phyloP scores from a whole-genome alignment of 352 stramenopile genomes.

The Blastocystis sp. region DNA sequence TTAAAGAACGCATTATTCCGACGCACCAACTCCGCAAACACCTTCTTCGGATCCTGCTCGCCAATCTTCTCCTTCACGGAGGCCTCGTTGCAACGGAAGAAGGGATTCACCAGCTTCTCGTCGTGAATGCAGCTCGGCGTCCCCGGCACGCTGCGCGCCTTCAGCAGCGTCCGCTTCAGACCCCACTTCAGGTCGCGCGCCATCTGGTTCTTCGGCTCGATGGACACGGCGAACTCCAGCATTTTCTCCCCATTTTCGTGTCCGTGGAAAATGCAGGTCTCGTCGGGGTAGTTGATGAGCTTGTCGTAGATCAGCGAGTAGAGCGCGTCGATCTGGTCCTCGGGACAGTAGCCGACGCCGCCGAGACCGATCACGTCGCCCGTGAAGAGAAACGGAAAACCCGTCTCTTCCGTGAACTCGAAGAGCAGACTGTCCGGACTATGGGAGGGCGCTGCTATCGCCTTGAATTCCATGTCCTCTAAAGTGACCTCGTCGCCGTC shows the following conservation, averaged over 20 bases:
- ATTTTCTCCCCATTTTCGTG: constrained; percentile 52
- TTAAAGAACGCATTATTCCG: constrained; percentile 19
- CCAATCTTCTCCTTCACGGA: not conserved
- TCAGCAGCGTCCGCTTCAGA: constrained; percentile 7
- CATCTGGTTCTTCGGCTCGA: constrained; percentile 1
- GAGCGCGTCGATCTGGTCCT: constrained; percentile 13
- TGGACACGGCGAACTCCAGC: constrained; percentile 11
- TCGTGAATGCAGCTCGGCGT: constrained; percentile 52
- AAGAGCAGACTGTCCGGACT: constrained; percentile 46
- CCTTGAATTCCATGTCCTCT: constrained; percentile 49
- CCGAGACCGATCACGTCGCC: constrained; percentile 31
- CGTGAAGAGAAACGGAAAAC: constrained; percentile 45
- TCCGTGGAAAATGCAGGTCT: constrained; percentile 52
- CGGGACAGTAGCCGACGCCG: constrained; percentile 7
- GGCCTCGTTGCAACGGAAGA: constrained; percentile 36
- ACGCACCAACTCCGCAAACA: constrained; percentile 25
- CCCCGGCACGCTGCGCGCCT: not conserved
- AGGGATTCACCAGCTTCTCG: constrained; percentile 55
- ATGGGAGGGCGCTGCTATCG: constrained; percentile 22
- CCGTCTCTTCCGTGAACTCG: constrained; percentile 36
- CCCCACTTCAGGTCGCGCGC: not conserved
- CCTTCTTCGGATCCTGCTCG: constrained; percentile 11
- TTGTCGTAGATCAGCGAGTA: constrained; percentile 45
- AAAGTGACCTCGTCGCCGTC: not conserved
- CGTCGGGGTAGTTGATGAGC: constrained; percentile 39